These are phyloP conservation scores for Trichoderma atrobrunneum DNA, from an alignment of 2,329 filamentous ascomycete species.

Conservation along the genomic window DNA sequence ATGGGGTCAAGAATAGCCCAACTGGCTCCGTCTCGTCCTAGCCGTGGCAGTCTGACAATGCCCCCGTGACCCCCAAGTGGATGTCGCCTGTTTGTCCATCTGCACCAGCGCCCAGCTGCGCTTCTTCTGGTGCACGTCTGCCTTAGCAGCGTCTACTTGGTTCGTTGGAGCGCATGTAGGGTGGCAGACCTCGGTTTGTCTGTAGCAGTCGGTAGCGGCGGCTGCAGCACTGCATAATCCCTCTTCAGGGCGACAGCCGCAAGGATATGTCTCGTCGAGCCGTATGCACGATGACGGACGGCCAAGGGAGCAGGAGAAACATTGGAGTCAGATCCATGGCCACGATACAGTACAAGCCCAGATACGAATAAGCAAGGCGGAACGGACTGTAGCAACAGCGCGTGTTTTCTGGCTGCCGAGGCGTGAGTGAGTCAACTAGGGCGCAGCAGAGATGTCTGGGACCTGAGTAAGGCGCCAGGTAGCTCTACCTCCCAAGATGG, in stretches of 20 bases:
- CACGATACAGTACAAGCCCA: background rate
- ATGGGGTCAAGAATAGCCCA: constrained; percentile 6
- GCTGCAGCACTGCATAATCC: constrained; percentile 7
- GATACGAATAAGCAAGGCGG: background rate
- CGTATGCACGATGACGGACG: constrained; percentile 6
- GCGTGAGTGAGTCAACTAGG: constrained; percentile 8
- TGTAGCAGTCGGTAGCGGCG: constrained; percentile 6
- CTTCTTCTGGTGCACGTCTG: background rate
- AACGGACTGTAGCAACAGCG: background rate
- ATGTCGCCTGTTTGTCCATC: background rate
- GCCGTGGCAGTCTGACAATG: constrained; percentile 14
- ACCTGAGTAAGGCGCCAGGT: background rate
- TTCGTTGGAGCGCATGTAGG: background rate
- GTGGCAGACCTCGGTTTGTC: background rate
- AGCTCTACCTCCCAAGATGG: background rate
- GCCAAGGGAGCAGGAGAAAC: background rate
- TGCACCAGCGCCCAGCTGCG: background rate
- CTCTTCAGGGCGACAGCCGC: background rate
- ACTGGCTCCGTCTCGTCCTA: constrained; percentile 3
- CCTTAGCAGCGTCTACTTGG: background rate
- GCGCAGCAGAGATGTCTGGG: background rate
- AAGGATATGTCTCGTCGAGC: background rate
- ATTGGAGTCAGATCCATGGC: background rate
- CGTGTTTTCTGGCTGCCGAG: constrained; percentile 8
- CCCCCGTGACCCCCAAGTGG: constrained; percentile 17